Base-by-base conservation (phyloP, 352 stramenopile species). In the Phytophthora fragariae region DNA sequence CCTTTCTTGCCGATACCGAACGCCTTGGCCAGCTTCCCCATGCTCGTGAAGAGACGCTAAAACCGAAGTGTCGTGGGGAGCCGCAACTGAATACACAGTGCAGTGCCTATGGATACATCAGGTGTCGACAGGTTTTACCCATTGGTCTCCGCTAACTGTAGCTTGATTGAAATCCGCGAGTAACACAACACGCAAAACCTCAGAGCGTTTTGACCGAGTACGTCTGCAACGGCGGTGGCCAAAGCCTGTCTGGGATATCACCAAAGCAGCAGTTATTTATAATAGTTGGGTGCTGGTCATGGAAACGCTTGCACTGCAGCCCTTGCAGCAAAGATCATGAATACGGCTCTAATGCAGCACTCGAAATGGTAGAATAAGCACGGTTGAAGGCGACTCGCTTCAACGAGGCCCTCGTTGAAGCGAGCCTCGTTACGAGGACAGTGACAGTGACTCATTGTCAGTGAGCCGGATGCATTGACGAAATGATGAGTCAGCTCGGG, bases 1-100 rank as follows among this genome's bases (percentile, higher is more conserved):
- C 84, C 86, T 55, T 92, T 93, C 65, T 89, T 81, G 17, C 65
- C 77, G 14, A 93, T 56, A 0, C 86, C 84, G 35, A 93, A 89
- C 44, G 74, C 56, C 50, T 82, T 80, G 2, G 70, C 80, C 27
- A 89, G 63, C 59, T 87, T 75, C 15, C 86, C 84, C 86, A 92
- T 93, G 37, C 9, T 53, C 2, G n/a, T 15, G 44, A 65, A 70
- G 12, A 39, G 57, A 57, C 58, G 27, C 15, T 11, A 61, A 61
- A 64, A 59, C 65, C 33, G 37, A 73, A 73, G 65, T 68, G 49
- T 3, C 21, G 27, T 15, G 19, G 8, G 17, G n/a, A 6, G 39
- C 37, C 35, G 12, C 35, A 41, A 41, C 14, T 57, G 50, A 57
- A 57, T 10, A 8, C 21, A 57, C 31, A 57, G 12, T 10, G 46